Evolutionary conservation across 768 basidiomycete species (phyloP), one percentile per base, ranked within the genome.

Genomic region (Psilocybe azurescens): DNA sequence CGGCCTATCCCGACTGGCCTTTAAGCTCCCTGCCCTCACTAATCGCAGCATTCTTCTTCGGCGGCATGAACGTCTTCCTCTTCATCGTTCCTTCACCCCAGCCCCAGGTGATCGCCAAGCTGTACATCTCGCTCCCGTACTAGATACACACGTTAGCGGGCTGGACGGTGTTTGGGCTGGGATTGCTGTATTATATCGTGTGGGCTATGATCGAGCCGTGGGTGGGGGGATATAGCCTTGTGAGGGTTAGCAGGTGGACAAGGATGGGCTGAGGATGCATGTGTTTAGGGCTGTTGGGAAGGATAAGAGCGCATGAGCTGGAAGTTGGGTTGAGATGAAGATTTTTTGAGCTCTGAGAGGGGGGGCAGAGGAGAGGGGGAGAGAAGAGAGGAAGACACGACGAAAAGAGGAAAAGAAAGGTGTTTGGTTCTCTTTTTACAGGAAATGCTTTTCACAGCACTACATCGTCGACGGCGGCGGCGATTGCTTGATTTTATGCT

Each of bases 11-110:
- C 7, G 44, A 48, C 46, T 48, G 48, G 50, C 33, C 58, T 2
- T 33, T 28, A 5, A 28, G 38, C 24, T 38, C 62, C 59, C n/a
- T 66, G 16, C 60, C 61, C 4, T 64, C 61, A 2, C 62, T 70
- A 53, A 32, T 76, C 33, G 71, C 73, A 6, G 70, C 75, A 1
- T 66, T 46, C 62, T 81, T 86, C 70, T 88, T 89, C 75, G 83
- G 87, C 63, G 63, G 81, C 1, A 82, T 83, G 2, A 89, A 90
- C 64, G 68, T 87, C 39, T 88, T 90, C 72, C 75, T 90, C 16
- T 76, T 81, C 53, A 59, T 85, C 51, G 81, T 83, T 1, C 88
- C 88, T 6, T 67, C 89, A 50, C 74, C 82, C 8, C 81, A 78
- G 16, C 88, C 89, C 1, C 78, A 81, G 0, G 66, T 71, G 0